Evolutionary conservation across 371 early-diverging fungal species (phyloP).

Genomic region (Mucor piriformis): DNA sequence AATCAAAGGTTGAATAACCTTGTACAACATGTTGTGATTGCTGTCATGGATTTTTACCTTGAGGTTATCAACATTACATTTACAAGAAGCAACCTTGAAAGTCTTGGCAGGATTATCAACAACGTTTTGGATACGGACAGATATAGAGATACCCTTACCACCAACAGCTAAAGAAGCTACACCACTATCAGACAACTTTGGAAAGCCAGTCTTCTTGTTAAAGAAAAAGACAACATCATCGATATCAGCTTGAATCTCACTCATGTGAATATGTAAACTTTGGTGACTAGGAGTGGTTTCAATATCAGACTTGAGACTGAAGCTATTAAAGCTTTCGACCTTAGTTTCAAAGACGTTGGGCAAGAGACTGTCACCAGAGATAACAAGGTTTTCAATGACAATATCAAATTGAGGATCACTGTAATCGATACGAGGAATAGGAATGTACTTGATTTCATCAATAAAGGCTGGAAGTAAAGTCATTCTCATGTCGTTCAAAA

Average conservation of each 20-base stretch:
- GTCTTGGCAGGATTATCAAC: slow-evolving; percentile 33
- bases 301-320: slow-evolving; percentile 36
- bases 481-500: slow-evolving; percentile 60
- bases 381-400: slow-evolving; percentile 61
- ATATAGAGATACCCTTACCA: slow-evolving; percentile 58
- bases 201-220: slow-evolving; percentile 64
- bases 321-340: slow-evolving; percentile 41
- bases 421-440: slow-evolving; percentile 70
- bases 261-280: slow-evolving; percentile 31
- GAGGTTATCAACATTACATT: slow-evolving; percentile 53
- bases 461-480: slow-evolving; percentile 53
- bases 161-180: slow-evolving; percentile 51
- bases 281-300: slow-evolving; percentile 51
- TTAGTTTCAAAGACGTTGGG: slow-evolving; percentile 60
- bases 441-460: slow-evolving; percentile 65
- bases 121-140: slow-evolving; percentile 37
- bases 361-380: slow-evolving; percentile 60
- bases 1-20: slow-evolving; percentile 52
- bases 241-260: slow-evolving; percentile 38
- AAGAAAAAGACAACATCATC: slow-evolving; percentile 60
- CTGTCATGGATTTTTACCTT: slow-evolving; percentile 55
- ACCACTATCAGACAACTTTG: slow-evolving; percentile 60
- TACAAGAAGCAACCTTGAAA: slow-evolving; percentile 40
- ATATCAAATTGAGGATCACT: slow-evolving; percentile 60
- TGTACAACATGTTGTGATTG: slow-evolving; percentile 51